Evolutionary conservation across 495 filamentous ascomycete genomes (phyloP).

Genomic region (Xylona heveae): DNA sequence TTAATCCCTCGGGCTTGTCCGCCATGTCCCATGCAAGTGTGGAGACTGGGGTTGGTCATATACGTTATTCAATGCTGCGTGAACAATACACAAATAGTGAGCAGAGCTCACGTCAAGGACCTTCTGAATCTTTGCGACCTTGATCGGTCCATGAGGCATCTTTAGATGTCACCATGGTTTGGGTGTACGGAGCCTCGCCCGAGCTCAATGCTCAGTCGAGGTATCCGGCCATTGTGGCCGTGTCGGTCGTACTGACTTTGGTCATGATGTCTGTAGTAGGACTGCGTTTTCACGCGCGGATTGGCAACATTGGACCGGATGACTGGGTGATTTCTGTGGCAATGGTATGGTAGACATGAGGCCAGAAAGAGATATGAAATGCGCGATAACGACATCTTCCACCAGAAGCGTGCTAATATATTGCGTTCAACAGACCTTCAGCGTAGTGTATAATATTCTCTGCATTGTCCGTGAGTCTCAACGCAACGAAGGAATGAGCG

Average conservation of each 20-base stretch:
- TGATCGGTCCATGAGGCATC: not conserved
- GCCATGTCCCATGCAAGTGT: no score
- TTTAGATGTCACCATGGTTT: constrained; percentile 16
- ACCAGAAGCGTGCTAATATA: no score
- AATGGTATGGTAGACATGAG: no score
- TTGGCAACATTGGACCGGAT: constrained; percentile 20
- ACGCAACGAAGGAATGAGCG: not conserved
- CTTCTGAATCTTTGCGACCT: constrained; percentile 1
- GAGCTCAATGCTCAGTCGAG: constrained; percentile 19
- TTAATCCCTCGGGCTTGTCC: no score
- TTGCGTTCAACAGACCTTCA: constrained; percentile 4
- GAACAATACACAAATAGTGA: no score
- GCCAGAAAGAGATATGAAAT: no score
- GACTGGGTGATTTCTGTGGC: constrained; percentile 26
- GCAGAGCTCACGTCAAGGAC: not conserved
- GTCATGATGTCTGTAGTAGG: constrained; percentile 18
- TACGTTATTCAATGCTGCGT: no score
- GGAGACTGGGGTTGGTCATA: no score
- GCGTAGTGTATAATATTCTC: constrained; percentile 24
- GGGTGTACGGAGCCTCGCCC: constrained; percentile 23
- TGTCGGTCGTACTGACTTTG: constrained; percentile 22
- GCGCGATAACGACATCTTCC: no score
- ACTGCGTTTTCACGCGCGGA: constrained; percentile 17
- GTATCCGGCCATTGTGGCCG: constrained; percentile 20
- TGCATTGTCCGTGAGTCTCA: constrained; percentile 26